Percentiles rank a stretch among this genome's conserved stretches.
Conservation (phyloP, 148 eudicot species). For the Camellia lanceoleosa region DNA sequence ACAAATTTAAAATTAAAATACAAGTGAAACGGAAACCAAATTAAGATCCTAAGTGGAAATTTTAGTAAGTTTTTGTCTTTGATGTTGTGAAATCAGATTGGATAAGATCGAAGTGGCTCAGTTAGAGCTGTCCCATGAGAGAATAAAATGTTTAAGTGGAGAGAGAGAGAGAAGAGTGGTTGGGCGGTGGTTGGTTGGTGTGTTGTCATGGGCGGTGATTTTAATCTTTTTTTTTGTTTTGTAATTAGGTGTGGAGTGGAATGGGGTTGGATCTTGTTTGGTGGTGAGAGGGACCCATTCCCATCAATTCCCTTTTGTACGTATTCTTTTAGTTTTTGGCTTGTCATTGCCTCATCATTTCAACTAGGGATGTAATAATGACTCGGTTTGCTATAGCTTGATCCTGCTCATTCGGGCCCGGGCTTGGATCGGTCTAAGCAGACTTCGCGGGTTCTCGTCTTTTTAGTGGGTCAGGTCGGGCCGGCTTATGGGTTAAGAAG, state of each 20-base stretch:
- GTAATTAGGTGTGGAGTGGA: neutral
- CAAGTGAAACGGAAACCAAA: neutral
- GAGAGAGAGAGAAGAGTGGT: neutral
- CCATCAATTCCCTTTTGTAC: neutral
- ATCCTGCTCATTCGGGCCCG: no score
- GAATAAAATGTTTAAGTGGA: neutral
- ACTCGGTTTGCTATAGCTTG: fast-evolving
- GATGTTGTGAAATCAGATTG: neutral
- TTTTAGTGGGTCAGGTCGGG: no score
- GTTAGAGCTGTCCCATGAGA: neutral
- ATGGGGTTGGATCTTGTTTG: neutral
- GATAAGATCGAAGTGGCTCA: neutral
- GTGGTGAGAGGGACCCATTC: neutral
- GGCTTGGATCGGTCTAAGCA: no score
- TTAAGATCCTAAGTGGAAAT: neutral
- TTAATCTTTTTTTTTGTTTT: neutral
- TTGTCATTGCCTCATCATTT: constrained; percentile 2
- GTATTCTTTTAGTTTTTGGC: neutral
- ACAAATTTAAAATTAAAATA: no score
- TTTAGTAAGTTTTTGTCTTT: neutral
- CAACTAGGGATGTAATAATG: neutral
- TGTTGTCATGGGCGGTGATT: constrained; percentile 1
- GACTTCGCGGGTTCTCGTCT: no score
- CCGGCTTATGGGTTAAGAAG: no score
- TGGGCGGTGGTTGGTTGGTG: constrained; percentile 7